Conservation (phyloP, 2,329 filamentous ascomycete species). For the Beauveria sp. region DNA sequence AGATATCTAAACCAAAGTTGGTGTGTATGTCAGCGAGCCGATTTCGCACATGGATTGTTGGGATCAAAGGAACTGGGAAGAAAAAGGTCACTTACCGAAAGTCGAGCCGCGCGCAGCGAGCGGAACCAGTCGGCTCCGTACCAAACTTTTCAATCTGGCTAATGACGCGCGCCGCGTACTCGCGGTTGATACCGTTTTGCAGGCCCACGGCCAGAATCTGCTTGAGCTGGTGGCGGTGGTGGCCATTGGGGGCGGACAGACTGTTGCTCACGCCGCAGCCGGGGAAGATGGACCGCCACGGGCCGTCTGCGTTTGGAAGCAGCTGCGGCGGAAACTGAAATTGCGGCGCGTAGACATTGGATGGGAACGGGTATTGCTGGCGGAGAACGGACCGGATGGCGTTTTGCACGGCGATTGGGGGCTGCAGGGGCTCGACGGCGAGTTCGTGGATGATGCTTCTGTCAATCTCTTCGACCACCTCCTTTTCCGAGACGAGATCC, state of each 20-base stretch:
- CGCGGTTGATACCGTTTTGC: constrained; percentile 44
- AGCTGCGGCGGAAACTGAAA: constrained; percentile 39
- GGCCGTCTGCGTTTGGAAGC: constrained; percentile 30
- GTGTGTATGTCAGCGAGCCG: no score
- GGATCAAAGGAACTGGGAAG: no score
- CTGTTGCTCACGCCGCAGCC: constrained; percentile 24
- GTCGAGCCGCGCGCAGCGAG: constrained; percentile 49
- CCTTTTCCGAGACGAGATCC: background rate
- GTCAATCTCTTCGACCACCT: constrained; percentile 18
- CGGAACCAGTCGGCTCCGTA: constrained; percentile 38
- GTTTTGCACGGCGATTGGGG: constrained; percentile 49
- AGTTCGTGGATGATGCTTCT: constrained; percentile 43
- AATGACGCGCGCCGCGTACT: constrained; percentile 40
- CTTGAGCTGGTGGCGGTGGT: constrained; percentile 35
- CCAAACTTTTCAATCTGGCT: constrained; percentile 49
- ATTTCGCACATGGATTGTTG: no score
- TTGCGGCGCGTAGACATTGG: constrained; percentile 39
- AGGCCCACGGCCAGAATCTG: constrained; percentile 54
- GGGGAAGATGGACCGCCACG: constrained; percentile 47
- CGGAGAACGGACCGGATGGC: constrained; percentile 45
- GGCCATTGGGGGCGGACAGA: constrained; percentile 24
- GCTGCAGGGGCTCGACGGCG: constrained; percentile 30
- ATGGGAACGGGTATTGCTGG: constrained; percentile 38
- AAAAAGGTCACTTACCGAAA: constrained; percentile 37
- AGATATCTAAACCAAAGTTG: constrained; percentile 39